Base-by-base conservation (phyloP, 148 eudicot genomes). In the Polygonum aviculare region DNA sequence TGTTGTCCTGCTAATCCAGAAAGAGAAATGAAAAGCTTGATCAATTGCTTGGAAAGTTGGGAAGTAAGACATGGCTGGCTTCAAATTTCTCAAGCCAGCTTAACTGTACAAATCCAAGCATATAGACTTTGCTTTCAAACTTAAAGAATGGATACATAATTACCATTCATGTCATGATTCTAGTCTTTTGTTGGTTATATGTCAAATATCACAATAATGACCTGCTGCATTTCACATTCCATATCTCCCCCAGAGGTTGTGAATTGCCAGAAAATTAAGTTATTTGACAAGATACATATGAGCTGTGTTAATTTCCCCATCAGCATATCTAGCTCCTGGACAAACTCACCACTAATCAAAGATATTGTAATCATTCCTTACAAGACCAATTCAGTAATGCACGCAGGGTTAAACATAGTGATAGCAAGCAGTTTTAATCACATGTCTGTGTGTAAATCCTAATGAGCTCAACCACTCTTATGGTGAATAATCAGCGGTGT, bases 141-240 rank as follows among this genome's bases (percentile, higher is more conserved):
- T 39, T 39, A 39, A 39, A 39, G 41, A 39, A 2, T 39, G 41
- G 41, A 0, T 39, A 39, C 41, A 39, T 39, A 4, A 12, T 51
- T 51, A 15, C 55, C 15, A 51, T 51, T 51, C 55, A 57, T 57
- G 8, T 21, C 35, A 57, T 8, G 11, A 1, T 19, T n/a, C 31
- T 21, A 57, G 31, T 57, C 35, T 57, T 57, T 21, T 51, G 55
- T 51, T 51, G 55, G 55, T 14, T 51, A 39, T 39, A 39, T 39
- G 41, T 39, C 18, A 14, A 49, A 49, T 49, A 12, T 3, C 3
- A 49, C 52, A 12, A 12, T 19, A 11, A 57, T 21, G 2, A 19
- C 7, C 31, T 57, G 35, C 63, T 57, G 69, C 69, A 26, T 62
- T 62, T 62, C 69, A 62, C 38, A 62, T 62, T 62, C 15, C 69